Percentiles rank a stretch among this genome's conserved stretches.
Conservation (phyloP, 768 basidiomycete genomes). For the Lentinula detonsa region DNA sequence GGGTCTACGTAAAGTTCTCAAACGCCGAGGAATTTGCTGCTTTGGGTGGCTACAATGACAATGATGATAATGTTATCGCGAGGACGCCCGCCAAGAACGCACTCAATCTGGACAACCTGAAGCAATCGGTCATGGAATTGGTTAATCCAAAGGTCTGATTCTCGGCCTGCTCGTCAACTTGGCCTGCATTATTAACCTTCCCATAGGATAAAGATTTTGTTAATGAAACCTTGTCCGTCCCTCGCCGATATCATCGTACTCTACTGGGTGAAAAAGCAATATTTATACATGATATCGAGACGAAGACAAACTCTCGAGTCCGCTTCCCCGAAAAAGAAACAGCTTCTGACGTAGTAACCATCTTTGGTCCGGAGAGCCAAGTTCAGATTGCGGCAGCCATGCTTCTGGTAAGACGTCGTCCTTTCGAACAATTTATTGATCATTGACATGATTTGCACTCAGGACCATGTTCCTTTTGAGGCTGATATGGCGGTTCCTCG, state of each 20-base stretch:
- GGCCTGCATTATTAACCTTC: background rate
- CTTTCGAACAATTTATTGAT: background rate
- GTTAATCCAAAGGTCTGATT: slow-evolving; percentile 85
- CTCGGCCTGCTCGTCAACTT: background rate
- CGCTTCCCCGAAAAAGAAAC: slow-evolving; percentile 91
- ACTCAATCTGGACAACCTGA: slow-evolving; percentile 89
- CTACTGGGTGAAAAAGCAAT: slow-evolving; percentile 94
- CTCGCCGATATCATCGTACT: slow-evolving; percentile 91
- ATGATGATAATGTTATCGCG: slow-evolving; percentile 98
- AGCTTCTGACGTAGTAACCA: slow-evolving; percentile 92
- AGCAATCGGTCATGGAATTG: slow-evolving; percentile 95
- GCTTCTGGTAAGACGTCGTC: slow-evolving; percentile 66
- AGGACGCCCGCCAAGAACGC: slow-evolving; percentile 97
- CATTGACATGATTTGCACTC: slow-evolving; percentile 2
- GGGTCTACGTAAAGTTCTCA: slow-evolving; percentile 99
- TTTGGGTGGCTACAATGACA: slow-evolving; percentile 91
- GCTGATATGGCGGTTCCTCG: slow-evolving; percentile 91
- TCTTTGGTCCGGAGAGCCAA: slow-evolving; percentile 95
- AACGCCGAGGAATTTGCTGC: slow-evolving; percentile 97
- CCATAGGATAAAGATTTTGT: slow-evolving; percentile 93
- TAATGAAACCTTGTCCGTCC: slow-evolving; percentile 89
- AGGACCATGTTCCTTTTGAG: slow-evolving; percentile 97
- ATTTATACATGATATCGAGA: slow-evolving; percentile 95
- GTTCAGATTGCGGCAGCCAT: slow-evolving; percentile 96
- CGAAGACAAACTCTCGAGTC: slow-evolving; percentile 91